Evolutionary conservation across 305 asterid genomes (phyloP).

Genomic region (Solanum aculeatissimum): DNA sequence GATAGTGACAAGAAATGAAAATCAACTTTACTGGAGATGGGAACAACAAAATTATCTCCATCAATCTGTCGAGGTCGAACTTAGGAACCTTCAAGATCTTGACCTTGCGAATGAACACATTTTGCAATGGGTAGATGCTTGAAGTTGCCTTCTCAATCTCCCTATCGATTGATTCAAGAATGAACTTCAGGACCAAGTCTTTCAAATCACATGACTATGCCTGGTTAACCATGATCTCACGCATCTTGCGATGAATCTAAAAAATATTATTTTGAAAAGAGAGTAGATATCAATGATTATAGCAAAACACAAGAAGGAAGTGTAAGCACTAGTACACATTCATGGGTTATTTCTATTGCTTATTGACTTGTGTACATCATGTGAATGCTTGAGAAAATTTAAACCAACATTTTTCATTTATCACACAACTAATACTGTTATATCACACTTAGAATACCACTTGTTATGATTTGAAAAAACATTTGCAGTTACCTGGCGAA

Average conservation of each 20-base stretch:
- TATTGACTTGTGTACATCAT: neutral
- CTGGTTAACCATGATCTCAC: conserved; percentile 68
- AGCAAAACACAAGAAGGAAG: neutral
- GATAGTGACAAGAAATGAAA: neutral
- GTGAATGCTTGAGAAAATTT: neutral
- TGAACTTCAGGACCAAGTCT: conserved; percentile 72
- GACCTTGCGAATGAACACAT: conserved; percentile 70
- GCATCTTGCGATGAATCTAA: conserved; percentile 82
- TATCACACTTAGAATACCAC: neutral
- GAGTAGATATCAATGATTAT: neutral
- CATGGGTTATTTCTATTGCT: neutral
- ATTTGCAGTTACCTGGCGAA: conserved; percentile 44
- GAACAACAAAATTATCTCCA: conserved; percentile 40
- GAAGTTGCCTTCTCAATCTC: conserved; percentile 89
- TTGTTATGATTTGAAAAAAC: neutral
- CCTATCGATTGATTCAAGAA: conserved; percentile 75
- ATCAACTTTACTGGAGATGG: neutral
- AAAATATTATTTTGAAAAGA: neutral
- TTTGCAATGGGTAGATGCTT: conserved; percentile 74
- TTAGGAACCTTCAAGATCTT: conserved; percentile 87
- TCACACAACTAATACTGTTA: neutral
- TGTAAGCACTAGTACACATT: neutral
- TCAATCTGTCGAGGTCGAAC: conserved; percentile 68
- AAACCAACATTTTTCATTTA: neutral
- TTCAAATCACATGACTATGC: conserved; percentile 68